A percentile compares a stretch with the other conserved stretches of the same genome.
These are phyloP conservation scores for Fonsecaea pedrosoi DNA, from an alignment of 2,329 filamentous ascomycete genomes.

Conservation along the genomic window DNA sequence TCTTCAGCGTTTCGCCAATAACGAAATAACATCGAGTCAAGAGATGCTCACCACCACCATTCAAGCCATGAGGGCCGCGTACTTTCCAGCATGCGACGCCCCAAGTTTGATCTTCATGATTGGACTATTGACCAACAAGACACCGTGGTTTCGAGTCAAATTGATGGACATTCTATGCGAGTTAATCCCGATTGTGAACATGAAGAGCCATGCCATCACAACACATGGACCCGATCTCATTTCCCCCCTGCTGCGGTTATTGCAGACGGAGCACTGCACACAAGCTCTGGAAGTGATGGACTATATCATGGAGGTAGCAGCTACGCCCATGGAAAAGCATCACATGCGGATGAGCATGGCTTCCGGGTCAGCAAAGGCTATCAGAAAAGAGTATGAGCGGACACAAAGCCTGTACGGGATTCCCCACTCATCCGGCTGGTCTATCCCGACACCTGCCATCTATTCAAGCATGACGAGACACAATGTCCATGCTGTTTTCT, in stretches of 20 bases:
- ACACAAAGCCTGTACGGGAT: conserved; percentile 96
- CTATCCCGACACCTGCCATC: conserved; percentile 87
- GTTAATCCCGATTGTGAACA: conserved; percentile 87
- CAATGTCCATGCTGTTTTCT: conserved; percentile 96
- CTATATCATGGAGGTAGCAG: conserved; percentile 92
- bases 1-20: conserved; percentile 56
- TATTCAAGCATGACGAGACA: conserved; percentile 85
- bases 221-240: conserved; percentile 93
- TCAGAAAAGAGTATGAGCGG: conserved; percentile 92
- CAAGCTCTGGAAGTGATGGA: conserved; percentile 91
- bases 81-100: conserved; percentile 82
- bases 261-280: conserved; percentile 93
- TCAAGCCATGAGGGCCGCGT: conserved; percentile 75
- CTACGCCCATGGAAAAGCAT: conserved; percentile 89
- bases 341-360: conserved; percentile 99
- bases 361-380: conserved; percentile 79
- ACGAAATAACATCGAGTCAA: conserved; percentile 69
- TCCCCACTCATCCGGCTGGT: conserved; percentile 94
- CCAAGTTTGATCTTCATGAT: conserved; percentile 87
- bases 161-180: conserved; percentile 88
- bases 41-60: conserved; percentile 81
- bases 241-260: conserved; percentile 82
- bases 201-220: conserved; percentile 87
- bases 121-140: conserved; percentile 85
- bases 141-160: conserved; percentile 88